Evolutionary conservation across 495 filamentous ascomycete genomes (phyloP), one percentile per base, ranked within the genome.

Genomic region (Aspergillus kassunensis): DNA sequence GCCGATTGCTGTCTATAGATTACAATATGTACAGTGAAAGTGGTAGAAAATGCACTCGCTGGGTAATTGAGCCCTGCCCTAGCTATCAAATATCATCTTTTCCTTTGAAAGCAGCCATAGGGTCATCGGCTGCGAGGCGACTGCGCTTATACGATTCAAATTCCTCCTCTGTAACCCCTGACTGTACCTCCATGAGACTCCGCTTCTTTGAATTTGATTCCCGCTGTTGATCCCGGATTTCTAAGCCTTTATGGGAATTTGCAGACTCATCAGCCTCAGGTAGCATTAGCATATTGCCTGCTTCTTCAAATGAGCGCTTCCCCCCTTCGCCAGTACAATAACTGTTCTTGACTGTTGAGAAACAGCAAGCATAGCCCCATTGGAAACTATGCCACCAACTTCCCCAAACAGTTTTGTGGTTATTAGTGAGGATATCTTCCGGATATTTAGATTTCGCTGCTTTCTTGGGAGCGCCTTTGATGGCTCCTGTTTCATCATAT

Each of bases 321-420:
- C 91, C 91, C 50, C 85, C 84, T 44, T 90, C 89, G 15, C 93
- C 95, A 1, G 95, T 97, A 69, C 93, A 98, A 60, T 97, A 98
- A 64, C 89, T 95, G 63, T 97, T 97, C 73, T 95, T 96, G 36
- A 93, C 80, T 6, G 83, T 86, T 2, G 90, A 95, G 66, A 88
- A 90, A 76, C 93, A 98, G 70, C 93, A 98, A 20, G 89, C 80
- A 67, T 96, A 98, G n/a, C 95, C 93, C 93, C 93, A 98, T 69
- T 86, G 76, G 71, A 96, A 97, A 50, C 89, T 83, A 35, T 81
- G 79, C 93, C 93, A 98, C 93, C 93, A 98, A 62, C 90, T 96
- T 30, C 93, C 93, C 89, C 91, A 98, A 1, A 96, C 89, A 0
- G 87, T 82, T 18, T 83, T 89, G 65, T 98, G 93, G 60, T 98